Percentiles rank a stretch among this genome's conserved stretches.
These are phyloP conservation scores for Neurospora africana DNA, from an alignment of 495 filamentous ascomycete genomes.

Conservation along the genomic window DNA sequence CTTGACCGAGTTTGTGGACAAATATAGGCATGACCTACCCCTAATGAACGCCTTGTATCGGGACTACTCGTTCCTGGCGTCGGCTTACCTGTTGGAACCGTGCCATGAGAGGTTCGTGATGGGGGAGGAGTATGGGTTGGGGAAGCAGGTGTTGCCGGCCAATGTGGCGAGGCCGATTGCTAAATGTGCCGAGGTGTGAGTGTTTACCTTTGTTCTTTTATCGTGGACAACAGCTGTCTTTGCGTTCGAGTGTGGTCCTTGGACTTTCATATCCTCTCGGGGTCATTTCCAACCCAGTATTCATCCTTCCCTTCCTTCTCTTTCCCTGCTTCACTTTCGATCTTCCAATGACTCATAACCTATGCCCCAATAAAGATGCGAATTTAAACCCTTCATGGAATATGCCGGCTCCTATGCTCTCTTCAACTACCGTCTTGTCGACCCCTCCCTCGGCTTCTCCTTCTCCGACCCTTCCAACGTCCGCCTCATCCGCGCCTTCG, in stretches of 20 bases:
- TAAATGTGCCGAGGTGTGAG: constrained; percentile 69
- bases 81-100: constrained; percentile 86
- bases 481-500: constrained; percentile 77
- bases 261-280: neutral
- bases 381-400: constrained; percentile 86
- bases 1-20: constrained; percentile 58
- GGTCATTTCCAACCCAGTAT: neutral
- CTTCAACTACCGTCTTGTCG: constrained; percentile 71
- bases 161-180: constrained; percentile 65
- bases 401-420: constrained; percentile 87
- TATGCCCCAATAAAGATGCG: constrained; percentile 29
- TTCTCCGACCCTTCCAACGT: constrained; percentile 62
- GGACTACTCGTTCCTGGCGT: constrained; percentile 83
- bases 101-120: constrained; percentile 65
- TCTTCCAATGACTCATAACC: neutral
- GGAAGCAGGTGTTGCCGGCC: constrained; percentile 55
- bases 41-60: constrained; percentile 75
- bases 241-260: neutral
- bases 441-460: constrained; percentile 53
- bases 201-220: constrained; percentile 11
- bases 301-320: neutral
- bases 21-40: constrained; percentile 57
- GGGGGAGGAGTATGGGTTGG: constrained; percentile 65
- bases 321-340: neutral
- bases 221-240: neutral